A percentile compares a stretch with the other conserved stretches of the same genome.
These are phyloP conservation scores for Teratosphaeria gauchensis DNA, from an alignment of 2,329 filamentous ascomycete species.

Conservation along the genomic window DNA sequence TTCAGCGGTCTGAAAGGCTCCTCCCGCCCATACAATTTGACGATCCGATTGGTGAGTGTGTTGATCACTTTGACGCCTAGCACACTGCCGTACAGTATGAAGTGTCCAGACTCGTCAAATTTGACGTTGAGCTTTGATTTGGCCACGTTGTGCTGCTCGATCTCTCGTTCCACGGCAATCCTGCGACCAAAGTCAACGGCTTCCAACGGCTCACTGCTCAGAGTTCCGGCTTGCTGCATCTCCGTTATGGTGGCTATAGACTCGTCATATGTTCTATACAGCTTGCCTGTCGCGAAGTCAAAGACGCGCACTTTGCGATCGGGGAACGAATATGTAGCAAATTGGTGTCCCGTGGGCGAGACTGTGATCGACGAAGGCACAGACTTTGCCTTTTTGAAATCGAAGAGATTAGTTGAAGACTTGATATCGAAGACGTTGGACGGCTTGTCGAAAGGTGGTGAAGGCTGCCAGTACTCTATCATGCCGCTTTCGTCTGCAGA, in stretches of 20 bases:
- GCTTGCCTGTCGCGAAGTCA: slow-evolving; percentile 79
- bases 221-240: slow-evolving; percentile 88
- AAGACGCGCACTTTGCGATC: slow-evolving; percentile 90
- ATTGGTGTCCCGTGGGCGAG: slow-evolving; percentile 75
- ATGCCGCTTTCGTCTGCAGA: slow-evolving; percentile 85
- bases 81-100: slow-evolving; percentile 88
- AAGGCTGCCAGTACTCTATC: slow-evolving; percentile 92
- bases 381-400: slow-evolving; percentile 91
- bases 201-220: slow-evolving; percentile 66
- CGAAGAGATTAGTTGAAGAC: slow-evolving; percentile 86
- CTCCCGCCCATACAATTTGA: slow-evolving; percentile 82
- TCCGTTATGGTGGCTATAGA: slow-evolving; percentile 80
- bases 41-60: slow-evolving; percentile 83
- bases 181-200: slow-evolving; percentile 86
- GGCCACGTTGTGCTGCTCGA: slow-evolving; percentile 60
- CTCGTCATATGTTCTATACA: slow-evolving; percentile 90
- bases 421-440: slow-evolving; percentile 88
- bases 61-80: slow-evolving; percentile 92
- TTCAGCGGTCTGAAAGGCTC: slow-evolving; percentile 79
- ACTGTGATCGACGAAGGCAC: slow-evolving; percentile 72
- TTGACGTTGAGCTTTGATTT: slow-evolving; percentile 67
- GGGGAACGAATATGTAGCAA: slow-evolving; percentile 82
- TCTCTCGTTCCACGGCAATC: slow-evolving; percentile 73
- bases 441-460: slow-evolving; percentile 76
- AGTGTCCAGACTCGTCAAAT: slow-evolving; percentile 94